Evolutionary conservation across 2,329 filamentous ascomycete species (phyloP), one percentile per base, ranked within the genome.

Genomic region (Xylaria sp.): DNA sequence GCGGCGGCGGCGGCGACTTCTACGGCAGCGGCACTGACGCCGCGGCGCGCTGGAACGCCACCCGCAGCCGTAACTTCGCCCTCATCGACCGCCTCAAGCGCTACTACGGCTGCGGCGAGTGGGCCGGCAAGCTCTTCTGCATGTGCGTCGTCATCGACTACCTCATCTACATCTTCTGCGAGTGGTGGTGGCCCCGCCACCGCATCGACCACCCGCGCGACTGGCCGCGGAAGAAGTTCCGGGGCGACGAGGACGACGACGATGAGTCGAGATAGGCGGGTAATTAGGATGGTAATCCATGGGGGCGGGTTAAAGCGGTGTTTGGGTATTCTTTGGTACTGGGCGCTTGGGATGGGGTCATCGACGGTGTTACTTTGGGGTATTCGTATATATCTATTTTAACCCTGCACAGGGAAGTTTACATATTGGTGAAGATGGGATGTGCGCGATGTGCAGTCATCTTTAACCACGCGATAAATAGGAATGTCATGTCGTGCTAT

Each of bases 51-150:
- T 89, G 86, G 85, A 89, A 87, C 69, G 88, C 86, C 3, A 88
- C 87, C 11, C 81, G 88, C 59, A 87, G 86, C 39, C 78, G 87
- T 64, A 93, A 91, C 65, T 96, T 96, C 68, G 90, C 93, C 5
- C 82, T 99, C 41, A 97, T 99, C 60, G 94, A 99, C 70, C 85
- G 94, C 18, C 76, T 99, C 18, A 99, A 99, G 75, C 80, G 94
- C 54, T 99, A 99, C 73, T 99, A 97, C 68, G 94, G 94, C 7
- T 99, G 95, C 69, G 94, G 94, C 29, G 93, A 97, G 45, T 99
- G 94, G 94, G 94, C 94, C 0, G 94, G 94, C 34, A 99, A 99
- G 74, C 78, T 99, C 7, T 99, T 99, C 68, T 97, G 94, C 66
- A 78, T 99, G 1, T 97, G 93, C 61, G 92, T 92, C 9, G 86